A percentile compares a stretch with the other conserved stretches of the same genome.
Evolutionary conservation across 192 early-diverging fungal genomes (phyloP).

Genomic region (Backusella morwellensis): DNA sequence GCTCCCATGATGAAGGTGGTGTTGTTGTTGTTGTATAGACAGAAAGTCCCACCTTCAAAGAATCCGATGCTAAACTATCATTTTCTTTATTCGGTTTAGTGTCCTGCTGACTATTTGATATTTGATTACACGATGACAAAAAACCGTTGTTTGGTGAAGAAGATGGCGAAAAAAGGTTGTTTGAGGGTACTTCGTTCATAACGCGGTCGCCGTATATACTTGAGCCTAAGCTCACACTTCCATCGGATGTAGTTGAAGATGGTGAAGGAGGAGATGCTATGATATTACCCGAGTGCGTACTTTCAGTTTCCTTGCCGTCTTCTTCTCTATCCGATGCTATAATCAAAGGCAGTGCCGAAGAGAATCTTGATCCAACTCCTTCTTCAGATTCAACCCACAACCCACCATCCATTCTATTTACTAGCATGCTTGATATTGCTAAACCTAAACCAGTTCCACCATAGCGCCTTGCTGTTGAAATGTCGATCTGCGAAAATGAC

Average conservation of each 20-base stretch:
- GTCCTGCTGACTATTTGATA: neutral
- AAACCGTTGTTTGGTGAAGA: neutral
- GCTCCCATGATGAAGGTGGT: neutral
- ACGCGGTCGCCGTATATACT: neutral
- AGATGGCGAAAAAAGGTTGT: neutral
- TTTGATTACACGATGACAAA: neutral
- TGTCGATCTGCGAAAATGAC: conserved; percentile 64
- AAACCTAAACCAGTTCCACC: conserved; percentile 66
- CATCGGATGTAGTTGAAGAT: conserved; percentile 29
- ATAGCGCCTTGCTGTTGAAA: conserved; percentile 53
- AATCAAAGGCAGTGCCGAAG: conserved; percentile 42
- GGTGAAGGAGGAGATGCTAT: conserved; percentile 32
- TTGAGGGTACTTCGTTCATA: neutral
- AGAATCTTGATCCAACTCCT: conserved; percentile 54
- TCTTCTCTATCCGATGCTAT: neutral
- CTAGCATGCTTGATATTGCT: conserved; percentile 62
- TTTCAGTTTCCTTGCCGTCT: neutral
- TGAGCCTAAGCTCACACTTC: conserved; percentile 15
- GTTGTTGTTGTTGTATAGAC: neutral
- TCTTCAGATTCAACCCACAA: conserved; percentile 56
- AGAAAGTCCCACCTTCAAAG: neutral
- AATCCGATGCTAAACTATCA: neutral
- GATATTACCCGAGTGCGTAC: neutral
- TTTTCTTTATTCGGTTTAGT: neutral
- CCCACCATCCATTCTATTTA: conserved; percentile 63